Percentiles rank a stretch among this genome's conserved stretches.
Evolutionary conservation across 129 eudicot genomes (phyloP).

Genomic region (Tagetes erecta): DNA sequence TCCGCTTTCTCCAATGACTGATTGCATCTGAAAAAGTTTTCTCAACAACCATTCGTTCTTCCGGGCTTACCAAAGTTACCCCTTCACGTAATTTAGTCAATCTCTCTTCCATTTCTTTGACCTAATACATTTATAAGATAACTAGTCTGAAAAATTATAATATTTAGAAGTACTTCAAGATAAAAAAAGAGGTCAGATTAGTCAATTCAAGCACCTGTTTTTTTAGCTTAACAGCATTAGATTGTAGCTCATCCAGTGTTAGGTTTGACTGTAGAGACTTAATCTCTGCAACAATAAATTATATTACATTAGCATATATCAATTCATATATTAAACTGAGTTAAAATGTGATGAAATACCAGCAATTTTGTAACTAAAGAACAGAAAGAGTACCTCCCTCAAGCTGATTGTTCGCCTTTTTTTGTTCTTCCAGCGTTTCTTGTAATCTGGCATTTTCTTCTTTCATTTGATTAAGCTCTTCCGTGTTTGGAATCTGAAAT

Average conservation of each 20-base stretch:
- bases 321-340: not conserved
- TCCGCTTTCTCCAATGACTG: constrained; percentile 87
- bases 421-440: constrained; percentile 65
- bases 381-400: constrained; percentile 66
- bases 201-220: constrained; percentile 53
- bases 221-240: constrained; percentile 57
- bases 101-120: constrained; percentile 72
- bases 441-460: constrained; percentile 75
- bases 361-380: not conserved
- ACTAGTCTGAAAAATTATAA: constrained; percentile 8
- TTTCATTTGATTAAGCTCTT: constrained; percentile 90
- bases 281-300: constrained; percentile 51
- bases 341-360: not conserved
- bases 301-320: no score
- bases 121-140: constrained; percentile 41
- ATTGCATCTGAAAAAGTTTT: constrained; percentile 48
- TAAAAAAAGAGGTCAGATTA: not conserved
- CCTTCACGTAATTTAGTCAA: constrained; percentile 79
- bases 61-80: constrained; percentile 87
- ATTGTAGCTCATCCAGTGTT: constrained; percentile 75
- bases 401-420: constrained; percentile 60
- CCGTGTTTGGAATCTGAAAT: constrained; percentile 84
- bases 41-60: constrained; percentile 75
- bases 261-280: constrained; percentile 85
- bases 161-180: not conserved